These are phyloP conservation scores for Ganoderma lingzhi DNA, from an alignment of 1,284 basidiomycete species.

Conservation along the genomic window DNA sequence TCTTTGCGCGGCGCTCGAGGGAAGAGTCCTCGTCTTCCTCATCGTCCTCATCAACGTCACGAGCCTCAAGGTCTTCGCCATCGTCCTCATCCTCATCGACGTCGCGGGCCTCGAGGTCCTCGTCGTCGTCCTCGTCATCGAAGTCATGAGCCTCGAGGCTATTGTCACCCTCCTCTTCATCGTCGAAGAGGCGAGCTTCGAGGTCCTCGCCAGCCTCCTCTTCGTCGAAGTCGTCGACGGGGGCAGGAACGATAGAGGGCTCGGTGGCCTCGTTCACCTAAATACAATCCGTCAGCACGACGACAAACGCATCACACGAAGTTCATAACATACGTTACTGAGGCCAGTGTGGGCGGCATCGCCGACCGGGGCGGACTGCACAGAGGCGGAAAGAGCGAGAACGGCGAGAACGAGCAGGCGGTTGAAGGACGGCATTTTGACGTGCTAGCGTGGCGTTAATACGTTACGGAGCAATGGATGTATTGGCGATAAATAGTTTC, in stretches of 20 bases:
- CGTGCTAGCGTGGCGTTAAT: background rate
- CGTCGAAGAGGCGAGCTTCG: background rate
- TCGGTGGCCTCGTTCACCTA: background rate
- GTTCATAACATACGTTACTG: background rate
- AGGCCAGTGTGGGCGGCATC: background rate
- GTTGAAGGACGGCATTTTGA: conserved; percentile 4
- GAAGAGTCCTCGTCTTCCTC: background rate
- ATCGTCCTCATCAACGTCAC: background rate
- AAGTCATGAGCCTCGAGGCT: background rate
- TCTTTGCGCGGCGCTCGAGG: background rate
- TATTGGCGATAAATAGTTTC: background rate
- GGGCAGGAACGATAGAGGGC: background rate
- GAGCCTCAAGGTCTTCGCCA: background rate
- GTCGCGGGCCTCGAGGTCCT: background rate
- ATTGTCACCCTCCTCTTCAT: background rate
- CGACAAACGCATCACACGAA: background rate
- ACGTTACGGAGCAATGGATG: background rate
- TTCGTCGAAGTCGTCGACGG: conserved; percentile 1
- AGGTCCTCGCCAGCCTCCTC: background rate
- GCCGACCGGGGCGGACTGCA: background rate
- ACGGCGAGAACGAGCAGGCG: conserved; percentile 1
- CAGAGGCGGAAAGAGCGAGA: background rate
- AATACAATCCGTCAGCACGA: background rate
- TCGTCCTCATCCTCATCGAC: background rate
- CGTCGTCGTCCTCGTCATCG: background rate